Percentiles rank a stretch among this genome's conserved stretches.
Conservation (phyloP, 1,139 yeast genomes). For the Lodderomyces parapsilosis region DNA sequence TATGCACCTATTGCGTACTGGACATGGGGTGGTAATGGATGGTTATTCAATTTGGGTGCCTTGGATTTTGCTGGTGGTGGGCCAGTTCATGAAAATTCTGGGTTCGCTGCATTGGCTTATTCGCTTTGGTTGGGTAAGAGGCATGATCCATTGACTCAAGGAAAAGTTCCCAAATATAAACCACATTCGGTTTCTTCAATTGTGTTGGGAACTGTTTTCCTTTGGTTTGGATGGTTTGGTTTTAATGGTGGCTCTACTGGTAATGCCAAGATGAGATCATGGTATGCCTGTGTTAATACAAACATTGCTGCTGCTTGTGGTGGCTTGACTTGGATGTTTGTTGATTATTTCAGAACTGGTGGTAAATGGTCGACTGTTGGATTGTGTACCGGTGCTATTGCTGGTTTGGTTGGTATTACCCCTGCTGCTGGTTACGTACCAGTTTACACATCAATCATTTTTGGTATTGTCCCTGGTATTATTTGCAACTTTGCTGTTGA, state of each 20-base stretch:
- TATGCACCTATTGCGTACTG: slow-evolving; percentile 94
- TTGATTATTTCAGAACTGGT: slow-evolving; percentile 86
- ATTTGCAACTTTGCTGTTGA: slow-evolving; percentile 85
- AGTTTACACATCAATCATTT: slow-evolving; percentile 79
- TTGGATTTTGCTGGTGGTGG: slow-evolving; percentile 98
- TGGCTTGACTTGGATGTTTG: slow-evolving; percentile 90
- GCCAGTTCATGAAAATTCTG: slow-evolving; percentile 94
- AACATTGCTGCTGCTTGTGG: slow-evolving; percentile 91
- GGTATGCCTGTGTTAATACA: slow-evolving; percentile 91
- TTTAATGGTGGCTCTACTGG: slow-evolving; percentile 98
- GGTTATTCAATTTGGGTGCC: slow-evolving; percentile 81
- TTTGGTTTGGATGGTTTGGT: slow-evolving; percentile 99
- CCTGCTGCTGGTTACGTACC: slow-evolving; percentile 98
- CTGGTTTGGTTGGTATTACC: slow-evolving; percentile 93
- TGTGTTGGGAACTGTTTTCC: slow-evolving; percentile 89
- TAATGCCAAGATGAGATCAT: slow-evolving; percentile 84
- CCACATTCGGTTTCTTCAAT: slow-evolving; percentile 89
- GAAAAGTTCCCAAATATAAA: slow-evolving; percentile 78
- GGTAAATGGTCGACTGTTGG: slow-evolving; percentile 95
- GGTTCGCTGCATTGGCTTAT: slow-evolving; percentile 92
- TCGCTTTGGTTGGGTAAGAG: slow-evolving; percentile 91
- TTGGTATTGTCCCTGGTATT: slow-evolving; percentile 77
- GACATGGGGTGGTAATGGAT: slow-evolving; percentile 94
- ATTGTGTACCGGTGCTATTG: slow-evolving; percentile 88
- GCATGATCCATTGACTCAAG: slow-evolving; percentile 71